These are phyloP conservation scores for Dimargaris cristalligena DNA, from an alignment of 192 early-diverging fungal species.

Conservation along the genomic window DNA sequence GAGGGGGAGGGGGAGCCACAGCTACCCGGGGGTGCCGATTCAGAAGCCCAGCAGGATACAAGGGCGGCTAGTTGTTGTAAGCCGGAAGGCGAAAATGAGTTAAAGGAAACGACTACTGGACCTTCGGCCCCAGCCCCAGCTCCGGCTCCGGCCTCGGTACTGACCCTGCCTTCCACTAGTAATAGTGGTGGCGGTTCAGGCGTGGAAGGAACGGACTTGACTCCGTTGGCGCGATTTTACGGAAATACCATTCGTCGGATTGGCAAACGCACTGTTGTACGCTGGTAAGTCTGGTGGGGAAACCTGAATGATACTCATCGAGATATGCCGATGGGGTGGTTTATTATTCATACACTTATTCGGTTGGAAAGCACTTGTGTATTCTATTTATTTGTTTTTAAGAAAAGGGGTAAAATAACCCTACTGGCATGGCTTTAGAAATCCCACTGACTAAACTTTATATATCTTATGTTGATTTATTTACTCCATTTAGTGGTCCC, in stretches of 20 bases:
- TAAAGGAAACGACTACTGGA: too few species aligned
- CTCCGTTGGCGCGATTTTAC: slow-evolving; percentile 27
- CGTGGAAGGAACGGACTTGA: too few species aligned
- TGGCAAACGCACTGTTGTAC: slow-evolving; percentile 30
- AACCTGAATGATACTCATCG: neutral
- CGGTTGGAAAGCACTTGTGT: neutral
- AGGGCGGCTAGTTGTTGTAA: too few species aligned
- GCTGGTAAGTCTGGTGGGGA: slow-evolving; percentile 23
- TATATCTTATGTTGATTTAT: neutral
- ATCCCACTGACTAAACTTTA: neutral
- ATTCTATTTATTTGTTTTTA: neutral
- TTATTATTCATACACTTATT: neutral
- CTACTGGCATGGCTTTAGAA: neutral
- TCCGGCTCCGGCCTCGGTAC: too few species aligned
- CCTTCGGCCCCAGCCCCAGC: too few species aligned
- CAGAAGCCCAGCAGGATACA: too few species aligned
- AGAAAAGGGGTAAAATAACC: neutral
- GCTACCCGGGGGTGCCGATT: too few species aligned
- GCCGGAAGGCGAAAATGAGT: too few species aligned
- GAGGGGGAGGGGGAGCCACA: too few species aligned
- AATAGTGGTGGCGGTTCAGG: too few species aligned
- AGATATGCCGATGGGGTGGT: too few species aligned
- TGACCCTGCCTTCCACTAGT: too few species aligned
- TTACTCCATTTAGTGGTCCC: slow-evolving; percentile 26
- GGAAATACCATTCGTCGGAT: slow-evolving; percentile 28